Percentiles rank a stretch among this genome's conserved stretches.
These are phyloP conservation scores for Globisporangium iwayamae DNA, from an alignment of 352 stramenopile genomes.

Conservation along the genomic window DNA sequence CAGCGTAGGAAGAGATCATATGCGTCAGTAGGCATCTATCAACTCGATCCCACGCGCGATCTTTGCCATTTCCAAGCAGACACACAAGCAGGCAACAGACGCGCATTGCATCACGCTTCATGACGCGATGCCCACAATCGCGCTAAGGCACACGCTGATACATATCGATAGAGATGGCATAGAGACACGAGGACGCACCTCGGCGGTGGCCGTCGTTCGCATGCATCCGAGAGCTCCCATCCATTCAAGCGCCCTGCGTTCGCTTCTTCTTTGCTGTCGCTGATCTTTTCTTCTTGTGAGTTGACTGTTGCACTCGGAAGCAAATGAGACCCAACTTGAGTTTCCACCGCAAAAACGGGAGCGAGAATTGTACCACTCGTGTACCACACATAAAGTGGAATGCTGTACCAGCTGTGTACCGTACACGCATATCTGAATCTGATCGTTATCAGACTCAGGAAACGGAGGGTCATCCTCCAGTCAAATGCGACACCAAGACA, in stretches of 20 bases:
- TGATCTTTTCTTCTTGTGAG: slow-evolving; percentile 8
- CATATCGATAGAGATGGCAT: background rate
- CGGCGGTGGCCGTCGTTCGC: slow-evolving; percentile 22
- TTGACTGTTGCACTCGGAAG: slow-evolving; percentile 2
- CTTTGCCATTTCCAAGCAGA: background rate
- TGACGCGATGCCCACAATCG: background rate
- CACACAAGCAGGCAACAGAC: background rate
- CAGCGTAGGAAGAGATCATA: background rate
- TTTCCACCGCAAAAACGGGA: background rate
- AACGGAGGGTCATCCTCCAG: background rate
- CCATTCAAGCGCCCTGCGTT: slow-evolving; percentile 23
- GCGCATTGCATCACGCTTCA: background rate
- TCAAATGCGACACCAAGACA: background rate
- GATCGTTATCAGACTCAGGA: background rate
- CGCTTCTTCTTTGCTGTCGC: background rate
- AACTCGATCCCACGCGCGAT: background rate
- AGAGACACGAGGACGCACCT: slow-evolving; percentile 16
- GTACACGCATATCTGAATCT: background rate
- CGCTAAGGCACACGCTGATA: background rate
- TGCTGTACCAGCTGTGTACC: background rate
- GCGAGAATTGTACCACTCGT: background rate
- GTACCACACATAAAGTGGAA: background rate
- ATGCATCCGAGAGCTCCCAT: slow-evolving; percentile 33
- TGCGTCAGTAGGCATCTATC: background rate
- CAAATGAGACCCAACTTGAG: background rate